Percentiles rank a stretch among this genome's conserved stretches.
These are phyloP conservation scores for Solanum arcanum DNA, from an alignment of 257 asterid species.

Conservation along the genomic window DNA sequence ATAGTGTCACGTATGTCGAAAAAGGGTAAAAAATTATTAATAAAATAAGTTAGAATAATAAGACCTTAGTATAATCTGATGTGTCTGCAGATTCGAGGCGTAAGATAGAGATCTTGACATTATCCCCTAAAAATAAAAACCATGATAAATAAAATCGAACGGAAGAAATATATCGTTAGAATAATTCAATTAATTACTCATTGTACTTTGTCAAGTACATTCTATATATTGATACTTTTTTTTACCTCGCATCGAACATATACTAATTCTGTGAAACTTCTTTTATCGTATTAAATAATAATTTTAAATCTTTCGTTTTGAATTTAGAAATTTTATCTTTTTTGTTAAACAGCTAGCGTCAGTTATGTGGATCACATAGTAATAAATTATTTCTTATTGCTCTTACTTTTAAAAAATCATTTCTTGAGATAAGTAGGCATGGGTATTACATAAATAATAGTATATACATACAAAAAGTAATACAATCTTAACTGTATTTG, in stretches of 20 bases:
- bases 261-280: no score
- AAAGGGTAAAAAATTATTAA: no score
- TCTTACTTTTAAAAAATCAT: not conserved
- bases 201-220: not conserved
- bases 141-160: accelerated
- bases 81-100: no score
- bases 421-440: not conserved
- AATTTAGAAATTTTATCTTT: not conserved
- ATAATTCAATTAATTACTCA: not conserved
- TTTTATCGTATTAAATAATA: no score
- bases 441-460: not conserved
- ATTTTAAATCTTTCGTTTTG: no score
- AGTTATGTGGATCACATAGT: not conserved
- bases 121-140: no score
- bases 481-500: not conserved
- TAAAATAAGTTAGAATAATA: no score
- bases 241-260: not conserved
- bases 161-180: not conserved
- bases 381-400: not conserved
- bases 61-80: no score
- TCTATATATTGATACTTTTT: not conserved
- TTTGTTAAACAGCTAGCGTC: no score
- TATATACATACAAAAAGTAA: not conserved
- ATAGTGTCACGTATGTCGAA: no score
- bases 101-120: no score